These are phyloP conservation scores for Fagopyrum tataricum DNA, from an alignment of 148 eudicot species.

Conservation along the genomic window DNA sequence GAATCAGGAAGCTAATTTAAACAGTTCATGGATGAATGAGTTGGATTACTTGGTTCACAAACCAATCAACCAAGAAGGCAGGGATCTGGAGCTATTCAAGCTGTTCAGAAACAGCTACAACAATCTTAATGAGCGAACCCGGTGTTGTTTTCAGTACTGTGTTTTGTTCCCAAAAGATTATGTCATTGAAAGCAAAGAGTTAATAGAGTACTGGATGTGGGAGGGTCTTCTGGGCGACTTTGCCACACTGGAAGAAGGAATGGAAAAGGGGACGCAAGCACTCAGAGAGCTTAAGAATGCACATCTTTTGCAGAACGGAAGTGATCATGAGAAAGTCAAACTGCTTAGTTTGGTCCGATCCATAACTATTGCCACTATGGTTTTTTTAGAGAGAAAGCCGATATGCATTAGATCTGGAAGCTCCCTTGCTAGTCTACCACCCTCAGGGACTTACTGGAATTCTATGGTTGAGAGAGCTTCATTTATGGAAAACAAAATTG, in stretches of 20 bases:
- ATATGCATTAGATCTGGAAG: conserved; percentile 16
- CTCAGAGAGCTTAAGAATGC: conserved; percentile 24
- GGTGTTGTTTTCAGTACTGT: conserved; percentile 20
- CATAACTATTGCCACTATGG: conserved; percentile 18
- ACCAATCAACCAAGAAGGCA: not conserved
- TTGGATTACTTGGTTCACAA: not conserved
- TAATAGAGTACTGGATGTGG: conserved; percentile 33
- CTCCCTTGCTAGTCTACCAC: conserved; percentile 13
- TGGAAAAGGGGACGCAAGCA: conserved; percentile 13
- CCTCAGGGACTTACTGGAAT: conserved; percentile 17
- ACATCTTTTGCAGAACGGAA: conserved; percentile 20
- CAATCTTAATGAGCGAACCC: conserved; percentile 9
- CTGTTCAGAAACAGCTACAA: conserved; percentile 22
- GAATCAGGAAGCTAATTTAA: not conserved
- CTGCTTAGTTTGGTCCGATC: conserved; percentile 19
- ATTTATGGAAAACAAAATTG: conserved; percentile 21
- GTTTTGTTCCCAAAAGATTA: conserved; percentile 25
- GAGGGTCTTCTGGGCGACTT: conserved; percentile 26
- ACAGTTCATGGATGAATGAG: conserved; percentile 17
- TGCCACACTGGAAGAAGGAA: conserved; percentile 14
- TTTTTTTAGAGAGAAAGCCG: conserved; percentile 9
- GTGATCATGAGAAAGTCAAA: conserved; percentile 16
- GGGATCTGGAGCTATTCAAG: not conserved
- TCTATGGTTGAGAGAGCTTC: conserved; percentile 19
- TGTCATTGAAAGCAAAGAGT: conserved; percentile 16